phyloP scores from a whole-genome alignment of 1,284 basidiomycete species.

The Cutaneotrichosporon spelunceum region DNA sequence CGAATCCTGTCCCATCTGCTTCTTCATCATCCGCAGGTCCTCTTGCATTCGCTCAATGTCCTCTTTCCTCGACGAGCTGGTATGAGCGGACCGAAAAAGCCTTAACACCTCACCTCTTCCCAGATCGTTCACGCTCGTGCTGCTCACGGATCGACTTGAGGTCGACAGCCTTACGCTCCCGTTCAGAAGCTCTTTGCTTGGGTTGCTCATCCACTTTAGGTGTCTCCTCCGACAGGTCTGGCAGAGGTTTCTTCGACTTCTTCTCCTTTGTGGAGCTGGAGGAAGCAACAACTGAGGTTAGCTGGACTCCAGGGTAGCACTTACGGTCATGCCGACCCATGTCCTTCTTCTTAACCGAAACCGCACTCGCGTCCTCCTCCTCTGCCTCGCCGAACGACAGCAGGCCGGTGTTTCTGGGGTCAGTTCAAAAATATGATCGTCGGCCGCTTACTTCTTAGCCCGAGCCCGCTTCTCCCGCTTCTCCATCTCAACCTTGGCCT shows the following conservation, averaged over 20 bases:
- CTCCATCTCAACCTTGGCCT: conserved; percentile 71
- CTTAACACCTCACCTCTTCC: conserved; percentile 55
- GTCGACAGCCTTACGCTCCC: conserved; percentile 53
- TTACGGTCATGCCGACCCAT: conserved; percentile 74
- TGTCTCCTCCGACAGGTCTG: conserved; percentile 28
- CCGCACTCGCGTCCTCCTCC: conserved; percentile 58
- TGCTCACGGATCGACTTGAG: conserved; percentile 68
- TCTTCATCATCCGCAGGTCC: conserved; percentile 70
- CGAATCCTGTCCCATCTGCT: conserved; percentile 38
- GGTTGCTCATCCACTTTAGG: background rate
- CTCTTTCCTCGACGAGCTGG: conserved; percentile 63
- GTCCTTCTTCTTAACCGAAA: conserved; percentile 66
- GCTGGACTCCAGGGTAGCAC: conserved; percentile 42
- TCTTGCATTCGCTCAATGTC: conserved; percentile 86
- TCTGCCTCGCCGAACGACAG: conserved; percentile 83
- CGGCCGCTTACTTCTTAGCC: conserved; percentile 68
- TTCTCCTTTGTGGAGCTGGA: background rate
- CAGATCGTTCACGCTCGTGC: conserved; percentile 65
- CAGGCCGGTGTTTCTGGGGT: conserved; percentile 72
- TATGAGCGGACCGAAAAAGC: background rate
- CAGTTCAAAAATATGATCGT: background rate
- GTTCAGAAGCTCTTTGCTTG: background rate
- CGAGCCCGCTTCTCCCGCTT: conserved; percentile 65
- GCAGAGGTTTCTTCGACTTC: background rate
- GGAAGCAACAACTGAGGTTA: background rate